Evolutionary conservation across 768 basidiomycete species (phyloP).

Genomic region (Epithele typhae): DNA sequence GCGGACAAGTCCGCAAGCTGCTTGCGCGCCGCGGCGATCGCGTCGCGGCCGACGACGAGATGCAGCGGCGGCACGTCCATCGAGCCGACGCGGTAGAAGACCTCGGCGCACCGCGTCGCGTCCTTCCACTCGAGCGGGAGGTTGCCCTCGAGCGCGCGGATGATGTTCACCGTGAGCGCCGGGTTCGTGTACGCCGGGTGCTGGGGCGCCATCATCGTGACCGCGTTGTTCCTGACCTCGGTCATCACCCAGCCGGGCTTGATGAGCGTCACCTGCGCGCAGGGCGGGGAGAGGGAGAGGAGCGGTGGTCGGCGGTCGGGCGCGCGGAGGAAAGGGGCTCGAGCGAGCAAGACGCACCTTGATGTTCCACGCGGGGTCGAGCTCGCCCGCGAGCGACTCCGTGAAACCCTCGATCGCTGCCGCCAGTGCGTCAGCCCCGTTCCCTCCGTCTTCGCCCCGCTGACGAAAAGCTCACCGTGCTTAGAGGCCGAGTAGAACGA

Average conservation of each 20-base stretch:
- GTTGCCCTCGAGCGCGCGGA: neutral
- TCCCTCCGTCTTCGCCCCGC: too few relatives aligned
- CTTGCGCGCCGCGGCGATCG: neutral
- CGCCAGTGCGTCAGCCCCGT: neutral
- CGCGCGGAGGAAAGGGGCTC: too few relatives aligned
- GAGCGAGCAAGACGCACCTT: constrained; percentile 18
- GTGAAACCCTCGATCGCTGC: constrained; percentile 31
- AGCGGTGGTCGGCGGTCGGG: neutral
- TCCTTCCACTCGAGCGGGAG: neutral
- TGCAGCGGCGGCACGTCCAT: constrained; percentile 6
- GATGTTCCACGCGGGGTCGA: constrained; percentile 35
- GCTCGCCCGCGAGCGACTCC: constrained; percentile 25
- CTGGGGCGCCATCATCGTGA: neutral
- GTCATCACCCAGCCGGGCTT: constrained; percentile 16
- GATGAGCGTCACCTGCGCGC: constrained; percentile 20
- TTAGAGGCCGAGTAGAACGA: constrained; percentile 11
- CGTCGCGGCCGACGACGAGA: constrained; percentile 4
- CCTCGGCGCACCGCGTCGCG: neutral
- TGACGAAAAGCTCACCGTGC: neutral
- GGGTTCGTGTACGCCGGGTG: constrained; percentile 5
- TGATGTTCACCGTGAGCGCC: neutral
- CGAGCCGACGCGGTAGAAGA: neutral
- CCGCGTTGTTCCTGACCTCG: neutral
- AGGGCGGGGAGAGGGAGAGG: too few relatives aligned
- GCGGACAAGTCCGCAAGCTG: neutral